Percentiles rank a stretch among this genome's conserved stretches.
These are phyloP conservation scores for Talaromyces borbonicus DNA, from an alignment of 495 filamentous ascomycete genomes.

Conservation along the genomic window DNA sequence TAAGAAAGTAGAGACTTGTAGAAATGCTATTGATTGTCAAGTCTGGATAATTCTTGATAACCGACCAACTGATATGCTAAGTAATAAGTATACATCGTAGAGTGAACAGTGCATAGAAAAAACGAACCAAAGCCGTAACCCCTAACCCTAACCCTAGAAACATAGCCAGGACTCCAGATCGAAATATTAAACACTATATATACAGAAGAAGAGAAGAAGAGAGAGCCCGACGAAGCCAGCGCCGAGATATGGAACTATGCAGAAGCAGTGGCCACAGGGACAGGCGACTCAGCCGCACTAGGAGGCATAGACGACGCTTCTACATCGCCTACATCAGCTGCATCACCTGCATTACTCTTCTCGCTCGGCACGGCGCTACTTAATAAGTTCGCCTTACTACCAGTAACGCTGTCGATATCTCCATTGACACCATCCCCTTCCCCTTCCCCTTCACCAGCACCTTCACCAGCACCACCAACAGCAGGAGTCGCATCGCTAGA, in stretches of 20 bases:
- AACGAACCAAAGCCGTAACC: not conserved
- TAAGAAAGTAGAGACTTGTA: too few relatives aligned
- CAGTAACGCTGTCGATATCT: constrained; percentile 52
- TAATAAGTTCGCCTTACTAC: constrained; percentile 59
- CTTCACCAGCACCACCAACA: not conserved
- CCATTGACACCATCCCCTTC: constrained; percentile 45
- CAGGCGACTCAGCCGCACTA: constrained; percentile 34
- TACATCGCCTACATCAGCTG: constrained; percentile 42
- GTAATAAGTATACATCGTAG: too few relatives aligned
- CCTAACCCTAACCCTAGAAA: not conserved
- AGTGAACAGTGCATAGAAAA: too few relatives aligned
- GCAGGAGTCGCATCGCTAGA: constrained; percentile 16
- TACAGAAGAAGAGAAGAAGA: constrained; percentile 15
- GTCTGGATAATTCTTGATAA: too few relatives aligned
- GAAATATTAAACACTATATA: constrained; percentile 11
- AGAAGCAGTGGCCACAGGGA: constrained; percentile 35
- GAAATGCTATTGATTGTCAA: too few relatives aligned
- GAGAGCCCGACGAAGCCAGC: not conserved
- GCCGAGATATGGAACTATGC: constrained; percentile 16
- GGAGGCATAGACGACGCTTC: constrained; percentile 34
- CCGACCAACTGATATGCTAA: too few relatives aligned
- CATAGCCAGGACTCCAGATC: too few relatives aligned
- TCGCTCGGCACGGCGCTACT: constrained; percentile 49
- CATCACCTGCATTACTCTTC: constrained; percentile 54
- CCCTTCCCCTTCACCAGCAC: too few relatives aligned